Evolutionary conservation across 176 grass and related monocot species (phyloP).

Genomic region (Zea mays): Zm-B73-REFERENCE-NAM-5.0 NC_050102.1:166649001-166649500

Average conservation of each 20-base stretch:
- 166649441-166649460: slow-evolving; percentile 26
- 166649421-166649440: slow-evolving; percentile 28
- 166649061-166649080: neutral
- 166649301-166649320: slow-evolving; percentile 13
- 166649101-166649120: neutral
- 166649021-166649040: no score
- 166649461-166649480: slow-evolving; percentile 77
- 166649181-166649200: neutral
- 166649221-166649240: neutral
- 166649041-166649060: neutral
- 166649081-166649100: neutral
- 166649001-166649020: no score
- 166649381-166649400: neutral
- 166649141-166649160: neutral
- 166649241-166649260: neutral
- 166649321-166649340: slow-evolving; percentile 5
- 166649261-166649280: neutral
- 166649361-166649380: neutral
- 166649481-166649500: slow-evolving; percentile 87
- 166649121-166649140: neutral
- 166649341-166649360: neutral
- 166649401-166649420: neutral
- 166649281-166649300: neutral
- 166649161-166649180: neutral
- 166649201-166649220: neutral